Conservation (phyloP, 2,329 filamentous ascomycete species). For the Talaromyces rugulosus region DNA sequence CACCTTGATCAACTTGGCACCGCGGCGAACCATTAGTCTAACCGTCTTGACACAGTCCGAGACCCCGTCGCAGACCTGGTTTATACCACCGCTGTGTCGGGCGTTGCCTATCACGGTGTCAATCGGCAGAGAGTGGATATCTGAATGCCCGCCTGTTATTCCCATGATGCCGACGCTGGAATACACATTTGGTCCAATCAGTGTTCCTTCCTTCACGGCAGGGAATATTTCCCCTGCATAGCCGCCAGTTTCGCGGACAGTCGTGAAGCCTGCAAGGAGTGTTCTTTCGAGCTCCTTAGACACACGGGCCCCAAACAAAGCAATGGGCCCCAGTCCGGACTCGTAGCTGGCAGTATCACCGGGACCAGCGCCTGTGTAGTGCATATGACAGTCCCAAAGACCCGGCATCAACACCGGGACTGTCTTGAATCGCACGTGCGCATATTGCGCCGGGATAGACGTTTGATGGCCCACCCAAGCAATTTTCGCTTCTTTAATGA, state of each 20-base stretch:
- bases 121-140: conserved; percentile 38
- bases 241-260: conserved; percentile 47
- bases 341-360: conserved; percentile 15
- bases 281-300: conserved; percentile 40
- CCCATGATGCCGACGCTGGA: conserved; percentile 42
- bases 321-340: conserved; percentile 18
- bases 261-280: conserved; percentile 49
- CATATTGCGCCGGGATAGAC: conserved; percentile 30
- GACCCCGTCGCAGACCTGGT: conserved; percentile 44
- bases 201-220: conserved; percentile 41
- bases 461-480: conserved; percentile 34
- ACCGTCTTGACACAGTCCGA: conserved; percentile 44
- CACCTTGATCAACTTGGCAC: conserved; percentile 49
- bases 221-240: conserved; percentile 43
- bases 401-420: conserved; percentile 49
- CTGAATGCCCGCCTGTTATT: conserved; percentile 49
- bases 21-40: conserved; percentile 41
- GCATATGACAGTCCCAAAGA: conserved; percentile 52
- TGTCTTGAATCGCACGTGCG: conserved; percentile 21
- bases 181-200: conserved; percentile 50
- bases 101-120: conserved; percentile 29
- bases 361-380: conserved; percentile 39
- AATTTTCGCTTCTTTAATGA: conserved; percentile 38
- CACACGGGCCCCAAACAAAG: conserved; percentile 39
- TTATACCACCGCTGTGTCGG: conserved; percentile 25